Evolutionary conservation across 139 green algal species (phyloP), one percentile per base, ranked within the genome.

Genomic region (Tetratostichococcus sp.): DNA sequence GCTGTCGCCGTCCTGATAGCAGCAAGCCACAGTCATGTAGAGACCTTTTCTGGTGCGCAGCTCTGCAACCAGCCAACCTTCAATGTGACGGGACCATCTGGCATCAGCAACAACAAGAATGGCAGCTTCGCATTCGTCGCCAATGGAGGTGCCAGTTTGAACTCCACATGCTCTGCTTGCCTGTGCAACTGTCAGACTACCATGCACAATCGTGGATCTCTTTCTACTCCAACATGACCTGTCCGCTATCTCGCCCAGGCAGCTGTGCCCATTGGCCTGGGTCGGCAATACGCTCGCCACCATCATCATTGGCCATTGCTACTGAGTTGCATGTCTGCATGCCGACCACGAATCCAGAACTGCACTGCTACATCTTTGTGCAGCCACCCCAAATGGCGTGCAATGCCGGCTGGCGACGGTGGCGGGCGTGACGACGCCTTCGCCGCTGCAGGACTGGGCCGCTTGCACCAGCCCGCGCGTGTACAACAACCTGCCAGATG

Each of bases 401-500:
- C 22, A 78, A 65, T 78, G 74, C 43, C 65, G 72, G 74, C 74
- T 78, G 30, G 57, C 73, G 30, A 65, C 58, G 0, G 67, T 28
- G 6, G 74, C 31, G 0, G 66, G 42, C 1, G 33, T 14, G n/a
- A 71, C 35, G 0, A 32, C 73, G 21, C 34, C 62, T 26, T 31
- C 3, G 33, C 50, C 77, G 28, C 42, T 74, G 31, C 73, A 73
- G n/a, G 39, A 71, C 43, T 83, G 62, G 65, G 32, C 76, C 14
- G 16, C 70, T 33, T 93, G 88, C 67, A 69, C 71, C 42, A 83
- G 77, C 6, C 82, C 82, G 21, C 65, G 25, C 2, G 11, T 35
- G 0, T 91, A 86, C 62, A 69, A 28, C 25, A 57, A 23, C 25
- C 74, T 89, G 26, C 35, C 70, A 0, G 82, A 90, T n/a, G 82